Percentiles rank a stretch among this genome's conserved stretches.
These are phyloP conservation scores for Pleurotus salmoneostramineus DNA, from an alignment of 768 basidiomycete species.

Conservation along the genomic window DNA sequence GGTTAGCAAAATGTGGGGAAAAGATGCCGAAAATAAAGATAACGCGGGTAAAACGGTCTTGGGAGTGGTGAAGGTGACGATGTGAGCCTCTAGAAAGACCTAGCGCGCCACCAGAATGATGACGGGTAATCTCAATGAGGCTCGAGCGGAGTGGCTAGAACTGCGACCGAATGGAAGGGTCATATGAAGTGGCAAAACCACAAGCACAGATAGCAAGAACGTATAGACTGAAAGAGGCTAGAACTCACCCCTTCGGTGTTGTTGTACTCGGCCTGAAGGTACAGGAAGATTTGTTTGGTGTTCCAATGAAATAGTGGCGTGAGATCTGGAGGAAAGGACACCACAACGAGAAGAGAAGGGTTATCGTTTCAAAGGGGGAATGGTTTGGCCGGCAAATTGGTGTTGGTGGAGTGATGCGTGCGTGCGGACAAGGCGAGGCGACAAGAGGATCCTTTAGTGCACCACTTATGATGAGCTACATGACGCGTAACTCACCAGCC, in stretches of 20 bases:
- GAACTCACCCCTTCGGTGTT: constrained; percentile 57
- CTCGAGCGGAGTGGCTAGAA: background rate
- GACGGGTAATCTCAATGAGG: background rate
- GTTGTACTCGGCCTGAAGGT: constrained; percentile 77
- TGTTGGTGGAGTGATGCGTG: background rate
- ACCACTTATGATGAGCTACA: background rate
- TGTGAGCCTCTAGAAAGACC: background rate
- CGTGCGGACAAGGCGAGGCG: constrained; percentile 5
- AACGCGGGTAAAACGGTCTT: constrained; percentile 4
- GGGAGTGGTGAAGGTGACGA: background rate
- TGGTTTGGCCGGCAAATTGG: background rate
- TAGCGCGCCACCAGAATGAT: constrained; percentile 6
- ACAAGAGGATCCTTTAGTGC: constrained; percentile 2
- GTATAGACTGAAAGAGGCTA: background rate
- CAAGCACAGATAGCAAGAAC: background rate
- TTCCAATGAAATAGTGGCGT: constrained; percentile 90
- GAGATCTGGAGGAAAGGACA: constrained; percentile 49
- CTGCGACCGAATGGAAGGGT: background rate
- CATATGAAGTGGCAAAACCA: constrained; percentile 2
- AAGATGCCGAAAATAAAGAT: constrained; percentile 7
- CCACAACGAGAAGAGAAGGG: background rate
- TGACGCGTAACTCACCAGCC: constrained; percentile 50
- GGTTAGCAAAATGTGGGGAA: background rate
- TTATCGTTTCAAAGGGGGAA: constrained; percentile 1
- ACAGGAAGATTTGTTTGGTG: constrained; percentile 92